phyloP scores from a whole-genome alignment of 768 basidiomycete genomes.

The Trametes sanguinea region DNA sequence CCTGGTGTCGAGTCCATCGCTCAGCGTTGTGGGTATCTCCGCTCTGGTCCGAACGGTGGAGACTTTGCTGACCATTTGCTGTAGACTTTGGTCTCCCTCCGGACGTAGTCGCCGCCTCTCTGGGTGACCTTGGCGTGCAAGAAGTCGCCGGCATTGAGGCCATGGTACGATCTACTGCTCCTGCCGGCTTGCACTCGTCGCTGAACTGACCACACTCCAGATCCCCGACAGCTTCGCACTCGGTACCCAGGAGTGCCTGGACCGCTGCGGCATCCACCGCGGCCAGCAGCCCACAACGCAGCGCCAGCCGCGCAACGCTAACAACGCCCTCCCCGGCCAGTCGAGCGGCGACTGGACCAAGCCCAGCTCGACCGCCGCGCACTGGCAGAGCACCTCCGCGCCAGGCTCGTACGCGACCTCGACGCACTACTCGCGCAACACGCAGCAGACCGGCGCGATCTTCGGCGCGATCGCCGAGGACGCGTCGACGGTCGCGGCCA shows the following conservation, averaged over 20 bases:
- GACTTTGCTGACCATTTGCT: background rate
- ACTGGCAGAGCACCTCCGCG: conserved; percentile 1
- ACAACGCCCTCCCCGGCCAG: conserved; percentile 29
- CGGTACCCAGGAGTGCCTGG: conserved; percentile 32
- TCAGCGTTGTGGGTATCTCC: conserved; percentile 29
- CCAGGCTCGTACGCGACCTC: conserved; percentile 11
- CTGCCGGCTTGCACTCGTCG: background rate
- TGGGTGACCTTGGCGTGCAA: conserved; percentile 33
- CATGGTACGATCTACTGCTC: conserved; percentile 18
- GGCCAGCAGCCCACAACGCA: conserved; percentile 30
- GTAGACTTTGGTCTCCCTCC: conserved; percentile 34
- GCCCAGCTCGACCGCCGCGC: background rate
- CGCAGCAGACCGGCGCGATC: conserved; percentile 14
- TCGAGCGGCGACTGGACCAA: background rate
- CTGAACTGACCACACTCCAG: conserved; percentile 11
- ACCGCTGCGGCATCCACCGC: conserved; percentile 30
- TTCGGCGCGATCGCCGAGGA: conserved; percentile 23
- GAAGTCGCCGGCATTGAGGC: conserved; percentile 30
- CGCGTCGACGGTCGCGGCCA: conserved; percentile 4
- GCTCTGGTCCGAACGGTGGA: background rate
- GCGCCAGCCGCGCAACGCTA: conserved; percentile 31
- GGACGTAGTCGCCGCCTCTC: conserved; percentile 31
- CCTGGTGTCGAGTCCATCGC: conserved; percentile 30
- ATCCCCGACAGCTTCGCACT: conserved; percentile 36
- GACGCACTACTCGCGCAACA: conserved; percentile 24